Percentiles rank a stretch among this genome's conserved stretches.
Conservation (phyloP, 495 filamentous ascomycete species). For the Jackrogersella minutella region DNA sequence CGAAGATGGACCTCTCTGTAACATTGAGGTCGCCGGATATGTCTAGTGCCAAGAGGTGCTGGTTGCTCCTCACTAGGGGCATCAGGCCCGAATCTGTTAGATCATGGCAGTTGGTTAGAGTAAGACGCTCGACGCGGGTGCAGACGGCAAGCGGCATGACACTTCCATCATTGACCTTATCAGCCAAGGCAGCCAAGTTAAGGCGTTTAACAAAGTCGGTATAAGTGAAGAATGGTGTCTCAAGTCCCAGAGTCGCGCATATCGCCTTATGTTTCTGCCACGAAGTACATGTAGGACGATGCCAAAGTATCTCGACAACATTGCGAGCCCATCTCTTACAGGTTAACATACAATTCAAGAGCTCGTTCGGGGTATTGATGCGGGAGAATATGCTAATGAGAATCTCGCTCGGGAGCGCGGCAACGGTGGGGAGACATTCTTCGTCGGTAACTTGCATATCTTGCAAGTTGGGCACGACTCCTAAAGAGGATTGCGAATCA, state of each 20-base stretch:
- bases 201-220: constrained; percentile 86
- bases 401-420: constrained; percentile 89
- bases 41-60: constrained; percentile 87
- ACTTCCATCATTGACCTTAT: constrained; percentile 86
- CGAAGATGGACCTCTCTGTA: constrained; percentile 81
- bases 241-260: constrained; percentile 73
- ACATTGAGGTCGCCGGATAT: constrained; percentile 81
- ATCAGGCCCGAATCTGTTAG: constrained; percentile 85
- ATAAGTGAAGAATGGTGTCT: constrained; percentile 81
- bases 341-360: constrained; percentile 89
- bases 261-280: constrained; percentile 83
- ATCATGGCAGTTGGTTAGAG: constrained; percentile 86
- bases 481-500: constrained; percentile 90
- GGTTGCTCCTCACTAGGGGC: constrained; percentile 79
- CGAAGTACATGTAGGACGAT: constrained; percentile 86
- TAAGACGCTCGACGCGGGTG: constrained; percentile 92
- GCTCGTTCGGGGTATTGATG: constrained; percentile 74
- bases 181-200: constrained; percentile 81
- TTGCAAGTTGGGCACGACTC: constrained; percentile 72
- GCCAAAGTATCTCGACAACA: constrained; percentile 92
- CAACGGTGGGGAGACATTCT: constrained; percentile 75
- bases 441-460: constrained; percentile 70
- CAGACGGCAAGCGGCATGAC: constrained; percentile 82
- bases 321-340: constrained; percentile 93
- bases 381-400: constrained; percentile 92